These are phyloP conservation scores for Leishmania tropica DNA, from an alignment of 208 protist genomes.

Conservation along the genomic window DNA sequence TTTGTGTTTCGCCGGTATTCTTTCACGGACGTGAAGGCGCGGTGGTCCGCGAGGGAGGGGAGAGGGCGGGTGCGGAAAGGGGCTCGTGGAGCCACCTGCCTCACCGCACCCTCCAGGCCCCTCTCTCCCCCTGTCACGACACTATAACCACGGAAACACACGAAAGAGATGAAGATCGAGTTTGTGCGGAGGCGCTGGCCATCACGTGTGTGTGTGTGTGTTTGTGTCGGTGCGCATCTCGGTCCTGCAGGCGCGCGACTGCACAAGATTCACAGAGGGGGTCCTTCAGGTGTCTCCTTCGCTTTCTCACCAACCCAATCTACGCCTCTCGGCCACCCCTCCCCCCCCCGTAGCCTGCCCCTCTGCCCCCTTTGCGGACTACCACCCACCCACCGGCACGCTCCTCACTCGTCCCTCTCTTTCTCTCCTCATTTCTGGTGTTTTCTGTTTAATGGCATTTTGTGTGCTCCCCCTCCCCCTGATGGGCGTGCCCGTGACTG, in stretches of 20 bases:
- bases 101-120: not conserved
- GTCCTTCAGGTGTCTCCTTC: not conserved
- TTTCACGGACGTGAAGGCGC: not conserved
- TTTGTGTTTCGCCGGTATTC: not conserved
- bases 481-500: not conserved
- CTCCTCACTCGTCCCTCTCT: not conserved
- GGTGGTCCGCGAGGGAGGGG: not conserved
- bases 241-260: not conserved
- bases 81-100: not conserved
- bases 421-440: not conserved
- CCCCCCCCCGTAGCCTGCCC: not conserved
- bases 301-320: not conserved
- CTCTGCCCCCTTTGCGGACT: not conserved
- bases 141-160: not conserved
- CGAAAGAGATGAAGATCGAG: not conserved
- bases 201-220: not conserved
- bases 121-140: not conserved
- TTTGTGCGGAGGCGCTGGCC: not conserved
- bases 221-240: not conserved
- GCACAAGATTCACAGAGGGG: not conserved
- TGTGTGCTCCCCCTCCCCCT: not conserved
- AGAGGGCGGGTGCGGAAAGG: not conserved
- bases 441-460: not conserved
- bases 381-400: not conserved
- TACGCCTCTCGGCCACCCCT: not conserved